Conservation (phyloP, 2,329 filamentous ascomycete species). For the Volutella citrinella region DNA sequence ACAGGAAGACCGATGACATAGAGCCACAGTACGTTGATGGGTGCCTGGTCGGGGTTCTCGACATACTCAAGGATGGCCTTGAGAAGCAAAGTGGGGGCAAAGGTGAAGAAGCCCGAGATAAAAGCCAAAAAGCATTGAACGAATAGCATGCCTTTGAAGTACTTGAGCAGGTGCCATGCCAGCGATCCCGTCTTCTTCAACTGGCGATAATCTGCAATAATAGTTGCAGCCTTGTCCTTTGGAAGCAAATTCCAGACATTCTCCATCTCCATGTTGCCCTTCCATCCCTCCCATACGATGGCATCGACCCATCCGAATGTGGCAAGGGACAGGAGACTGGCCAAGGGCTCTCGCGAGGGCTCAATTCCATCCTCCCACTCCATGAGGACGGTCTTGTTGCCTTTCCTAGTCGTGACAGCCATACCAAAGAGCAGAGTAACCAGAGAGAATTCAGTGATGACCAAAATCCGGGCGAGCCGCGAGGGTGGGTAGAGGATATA, state of each 20-base stretch:
- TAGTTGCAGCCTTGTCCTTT: constrained; percentile 79
- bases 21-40: constrained; percentile 88
- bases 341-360: constrained; percentile 81
- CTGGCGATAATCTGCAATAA: constrained; percentile 81
- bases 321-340: constrained; percentile 82
- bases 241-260: constrained; percentile 91
- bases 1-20: constrained; percentile 89
- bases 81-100: constrained; percentile 85
- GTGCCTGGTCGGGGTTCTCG: constrained; percentile 73
- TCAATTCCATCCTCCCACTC: constrained; percentile 88
- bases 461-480: constrained; percentile 57
- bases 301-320: constrained; percentile 90
- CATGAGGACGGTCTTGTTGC: constrained; percentile 83
- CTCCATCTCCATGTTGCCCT: constrained; percentile 74
- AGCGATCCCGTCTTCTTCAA: constrained; percentile 78
- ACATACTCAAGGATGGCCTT: constrained; percentile 92
- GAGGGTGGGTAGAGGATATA: constrained; percentile 75
- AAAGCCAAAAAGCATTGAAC: constrained; percentile 79
- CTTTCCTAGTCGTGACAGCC: constrained; percentile 79
- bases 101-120: constrained; percentile 78
- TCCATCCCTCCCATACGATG: constrained; percentile 87
- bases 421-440: constrained; percentile 72
- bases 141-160: constrained; percentile 75
- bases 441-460: constrained; percentile 72
- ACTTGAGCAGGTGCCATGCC: constrained; percentile 76